Conservation (phyloP, 1,139 yeast genomes). For the Sugiyamaella grinbergsii region DNA sequence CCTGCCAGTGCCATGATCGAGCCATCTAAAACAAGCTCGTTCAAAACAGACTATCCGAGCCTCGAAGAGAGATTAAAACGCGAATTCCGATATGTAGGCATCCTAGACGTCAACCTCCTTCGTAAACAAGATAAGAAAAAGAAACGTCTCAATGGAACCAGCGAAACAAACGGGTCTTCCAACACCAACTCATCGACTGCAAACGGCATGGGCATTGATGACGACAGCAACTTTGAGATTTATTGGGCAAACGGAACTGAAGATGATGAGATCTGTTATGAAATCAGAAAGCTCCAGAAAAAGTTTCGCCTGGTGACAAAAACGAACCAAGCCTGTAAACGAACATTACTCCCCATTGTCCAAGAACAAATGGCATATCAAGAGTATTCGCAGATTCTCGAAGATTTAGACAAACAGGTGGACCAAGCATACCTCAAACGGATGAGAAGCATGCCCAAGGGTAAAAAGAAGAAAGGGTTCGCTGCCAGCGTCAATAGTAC, state of each 20-base stretch:
- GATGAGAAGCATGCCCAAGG: slow-evolving; percentile 77
- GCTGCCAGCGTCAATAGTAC: slow-evolving; percentile 9
- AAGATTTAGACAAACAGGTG: slow-evolving; percentile 92
- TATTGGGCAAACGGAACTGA: slow-evolving; percentile 84
- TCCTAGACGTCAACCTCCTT: slow-evolving; percentile 56
- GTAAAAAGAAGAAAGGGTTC: slow-evolving; percentile 58
- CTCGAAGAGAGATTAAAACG: slow-evolving; percentile 85
- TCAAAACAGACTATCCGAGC: slow-evolving; percentile 67
- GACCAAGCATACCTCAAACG: slow-evolving; percentile 92
- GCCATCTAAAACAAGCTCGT: slow-evolving; percentile 45
- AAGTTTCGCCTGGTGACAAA: slow-evolving; percentile 63
- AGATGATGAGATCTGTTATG: slow-evolving; percentile 93
- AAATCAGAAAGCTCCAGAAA: slow-evolving; percentile 70
- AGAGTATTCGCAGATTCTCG: slow-evolving; percentile 85
- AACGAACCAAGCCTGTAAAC: slow-evolving; percentile 68
- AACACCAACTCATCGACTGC: slow-evolving; percentile 25
- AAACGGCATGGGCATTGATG: slow-evolving; percentile 30
- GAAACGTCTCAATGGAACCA: slow-evolving; percentile 29
- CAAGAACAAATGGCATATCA: slow-evolving; percentile 95
- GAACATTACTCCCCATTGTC: slow-evolving; percentile 66
- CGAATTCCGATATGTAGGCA: slow-evolving; percentile 88
- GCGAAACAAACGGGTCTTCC: slow-evolving; percentile 17
- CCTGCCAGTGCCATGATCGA: slow-evolving; percentile 32
- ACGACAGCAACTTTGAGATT: slow-evolving; percentile 46
- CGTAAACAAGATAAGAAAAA: slow-evolving; percentile 42